Percentiles rank a stretch among this genome's conserved stretches.
phyloP scores from a whole-genome alignment of 2,329 filamentous ascomycete genomes.

The Incumbomyces delicatus region DNA sequence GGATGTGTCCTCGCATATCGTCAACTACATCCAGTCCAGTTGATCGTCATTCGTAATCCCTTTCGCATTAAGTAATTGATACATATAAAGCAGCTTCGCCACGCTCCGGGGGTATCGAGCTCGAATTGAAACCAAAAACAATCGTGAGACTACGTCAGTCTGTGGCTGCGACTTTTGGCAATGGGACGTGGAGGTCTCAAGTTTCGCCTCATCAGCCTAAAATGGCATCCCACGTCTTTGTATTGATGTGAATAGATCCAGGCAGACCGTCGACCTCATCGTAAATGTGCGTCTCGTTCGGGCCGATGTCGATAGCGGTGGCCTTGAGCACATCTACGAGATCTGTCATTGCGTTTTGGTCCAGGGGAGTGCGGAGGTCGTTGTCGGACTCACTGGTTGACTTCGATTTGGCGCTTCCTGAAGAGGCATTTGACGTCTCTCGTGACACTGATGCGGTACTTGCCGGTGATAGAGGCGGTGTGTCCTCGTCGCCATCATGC shows the following conservation, averaged over 20 bases:
- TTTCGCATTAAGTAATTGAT: too few species aligned
- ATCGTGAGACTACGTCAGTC: too few species aligned
- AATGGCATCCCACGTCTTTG: constrained; percentile 19
- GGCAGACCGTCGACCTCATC: constrained; percentile 3
- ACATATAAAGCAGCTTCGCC: too few species aligned
- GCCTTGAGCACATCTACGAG: constrained; percentile 12
- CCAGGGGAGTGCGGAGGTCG: constrained; percentile 5
- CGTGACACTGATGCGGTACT: constrained; percentile 13
- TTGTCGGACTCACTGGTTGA: constrained; percentile 8
- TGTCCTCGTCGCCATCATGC: constrained; percentile 7
- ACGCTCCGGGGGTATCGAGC: too few species aligned
- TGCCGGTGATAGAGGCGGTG: constrained; percentile 8
- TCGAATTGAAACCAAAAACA: too few species aligned
- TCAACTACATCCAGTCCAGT: too few species aligned
- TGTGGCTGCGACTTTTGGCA: too few species aligned
- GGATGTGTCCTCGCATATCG: too few species aligned
- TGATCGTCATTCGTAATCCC: too few species aligned
- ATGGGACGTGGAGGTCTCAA: too few species aligned
- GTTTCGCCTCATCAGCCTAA: constrained; percentile 1
- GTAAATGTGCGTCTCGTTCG: background rate
- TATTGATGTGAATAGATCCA: constrained; percentile 20
- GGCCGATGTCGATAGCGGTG: constrained; percentile 1
- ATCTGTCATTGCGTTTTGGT: constrained; percentile 7
- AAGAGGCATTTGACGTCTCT: constrained; percentile 16
- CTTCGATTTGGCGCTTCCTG: constrained; percentile 12